Base-by-base conservation (phyloP, 1,139 yeast genomes). In the Yamadazyma diddensiae region DNA sequence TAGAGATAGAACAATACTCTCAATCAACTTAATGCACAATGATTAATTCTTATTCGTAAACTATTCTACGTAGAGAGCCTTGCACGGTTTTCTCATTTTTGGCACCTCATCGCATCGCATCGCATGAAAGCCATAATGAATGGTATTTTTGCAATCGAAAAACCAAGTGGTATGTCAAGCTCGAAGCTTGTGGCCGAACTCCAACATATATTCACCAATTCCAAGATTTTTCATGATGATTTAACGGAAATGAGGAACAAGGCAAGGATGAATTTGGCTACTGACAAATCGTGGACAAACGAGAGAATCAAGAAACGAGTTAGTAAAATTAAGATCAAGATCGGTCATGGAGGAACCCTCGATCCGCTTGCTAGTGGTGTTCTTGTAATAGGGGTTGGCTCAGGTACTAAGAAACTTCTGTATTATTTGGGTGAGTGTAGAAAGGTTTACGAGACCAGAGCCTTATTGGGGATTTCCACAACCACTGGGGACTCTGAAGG, bases 311-410 rank as follows among this genome's bases (percentile, higher is more conserved):
- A 45, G 35, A 70, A 77, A 37, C 70, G 70, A 34, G 63, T 72
- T 21, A 60, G 72, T 29, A 62, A 67, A 32, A 59, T 74, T n/a
- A 79, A 79, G 48, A 77, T 90, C 19, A 92, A 94, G 52, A 82
- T 92, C 65, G 99, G 99, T 1, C 99, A 94, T 57, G 99, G 98
- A 6, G 99, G 99, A 5, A 92, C 99, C 0, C 66, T 94, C 28
- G 99, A 94, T 52, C 97, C 97, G 0, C 59, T 87, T 36, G 99
- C 99, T 0, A 79, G 88, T 19, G 99, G 99, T 6, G 92, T 92
- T 2, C 58, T 92, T 37, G 94, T 94, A 2, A 72, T 94, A 38
- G 99, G 98, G 3, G 76, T 94, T 16, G 97, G 97, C 7, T 46
- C 66, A 2, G 98, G 98, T 2, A 94, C 99, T 3, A 92, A 90